Base-by-base conservation (phyloP, 805 yeast species). In the Kregervanrija delftensis region DNA sequence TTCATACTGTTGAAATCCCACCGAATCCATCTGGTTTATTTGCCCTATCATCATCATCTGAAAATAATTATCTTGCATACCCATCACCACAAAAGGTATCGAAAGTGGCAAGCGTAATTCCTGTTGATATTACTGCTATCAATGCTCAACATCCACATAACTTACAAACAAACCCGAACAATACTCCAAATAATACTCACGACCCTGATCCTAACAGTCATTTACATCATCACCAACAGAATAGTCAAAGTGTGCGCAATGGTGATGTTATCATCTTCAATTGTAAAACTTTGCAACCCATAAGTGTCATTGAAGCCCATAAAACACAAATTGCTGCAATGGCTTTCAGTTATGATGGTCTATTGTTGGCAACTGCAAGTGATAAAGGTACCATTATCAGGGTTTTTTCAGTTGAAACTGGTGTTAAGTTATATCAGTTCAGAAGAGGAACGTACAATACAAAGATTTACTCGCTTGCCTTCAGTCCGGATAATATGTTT, bases 391-490 rank as follows among this genome's bases (percentile, higher is more conserved):
- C 98, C 0, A 81, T 93, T 34, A 78, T 91, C 3, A 68, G 98
- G 40, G 83, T 93, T 5, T 93, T 91, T 57, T 73, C 83, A 13
- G 85, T 90, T 0, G 77, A 79, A 5, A 76, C 83, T 0, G 95
- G 95, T 0, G 67, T 73, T 28, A 81, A 82, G 53, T 65, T 87
- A 30, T 81, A 75, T 49, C 93, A 88, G 64, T 87, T 86, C 63
- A 71, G 96, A 51, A 70, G 96, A 56, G 96, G 96, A 2, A 82
- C 93, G 2, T 91, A 91, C 59, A 95, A 95, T 2, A 85, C 98
- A 2, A 80, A 74, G 55, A 87, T 93, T 11, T 83, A 81, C 59
- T 84, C 96, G 4, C 70, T 93, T 49, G 75, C 81, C 13, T 93
- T 93, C 65, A 84, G 93, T 53, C 74, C 74, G 13, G 86, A 86